Base-by-base conservation (phyloP, 495 filamentous ascomycete genomes). In the Podospora sp. region DNA sequence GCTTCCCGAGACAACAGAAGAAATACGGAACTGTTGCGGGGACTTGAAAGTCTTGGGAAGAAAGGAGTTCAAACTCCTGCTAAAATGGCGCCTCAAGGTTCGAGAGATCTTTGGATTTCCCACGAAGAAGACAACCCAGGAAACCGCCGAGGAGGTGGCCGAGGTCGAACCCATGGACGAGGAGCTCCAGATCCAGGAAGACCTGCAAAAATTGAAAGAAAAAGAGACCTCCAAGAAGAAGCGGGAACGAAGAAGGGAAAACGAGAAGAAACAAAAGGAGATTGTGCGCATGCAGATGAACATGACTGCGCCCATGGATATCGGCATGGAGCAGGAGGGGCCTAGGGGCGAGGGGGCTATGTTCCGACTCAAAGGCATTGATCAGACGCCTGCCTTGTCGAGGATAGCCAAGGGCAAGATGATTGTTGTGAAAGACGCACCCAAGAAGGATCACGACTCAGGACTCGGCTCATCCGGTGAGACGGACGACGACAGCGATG, bases 301-400 rank as follows among this genome's bases (percentile, higher is more conserved):
- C 77, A 98, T 99, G 96, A 92, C 89, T 18, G 90, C 92, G 0
- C 94, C 95, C 18, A 94, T 91, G 83, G 96, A 99, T 67, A 96
- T 99, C 69, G 95, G 95, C 69, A 89, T 95, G 81, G 94, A 97
- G 75, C 92, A 97, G 75, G 80, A 84, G n/a, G 91, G 91, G 14
- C 89, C 90, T 1, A 78, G 82, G 36, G 93, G 92, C 7, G 87
- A 89, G 20, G 91, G 91, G 53, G 83, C 88, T 4, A 94, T 96
- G 77, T 99, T 99, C 76, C 85, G 83, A 9, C 83, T 97, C 29
- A 94, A 92, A 74, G 74, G 85, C 14, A 84, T 96, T 33, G 93
- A 97, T 69, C 89, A 90, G 71, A 83, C 87, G 20, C 87, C 87
- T 40, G 90, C 86, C 5, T 78, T 89, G 58, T 86, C 87, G 65